Evolutionary conservation across 495 filamentous ascomycete species (phyloP).

Genomic region (Viridothelium virens): DNA sequence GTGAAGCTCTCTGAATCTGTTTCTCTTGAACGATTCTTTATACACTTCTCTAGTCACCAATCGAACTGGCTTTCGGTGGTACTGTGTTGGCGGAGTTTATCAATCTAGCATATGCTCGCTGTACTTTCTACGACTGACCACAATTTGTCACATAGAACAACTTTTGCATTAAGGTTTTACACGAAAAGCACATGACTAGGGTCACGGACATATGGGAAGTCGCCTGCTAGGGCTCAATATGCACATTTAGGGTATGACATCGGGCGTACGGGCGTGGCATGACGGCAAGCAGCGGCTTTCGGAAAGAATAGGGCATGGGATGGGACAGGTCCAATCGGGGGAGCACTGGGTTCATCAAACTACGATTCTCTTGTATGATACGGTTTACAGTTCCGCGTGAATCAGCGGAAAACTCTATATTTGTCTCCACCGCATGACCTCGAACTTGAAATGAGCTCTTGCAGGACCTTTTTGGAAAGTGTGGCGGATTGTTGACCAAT

Average conservation of each 20-base stretch:
- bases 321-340: background rate
- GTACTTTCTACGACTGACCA: background rate
- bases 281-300: background rate
- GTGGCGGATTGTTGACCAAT: too few species aligned
- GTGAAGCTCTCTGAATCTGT: background rate
- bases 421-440: background rate
- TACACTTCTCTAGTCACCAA: background rate
- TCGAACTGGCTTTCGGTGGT: background rate
- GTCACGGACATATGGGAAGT: slow-evolving; percentile 4
- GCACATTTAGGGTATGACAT: background rate
- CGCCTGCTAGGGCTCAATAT: background rate
- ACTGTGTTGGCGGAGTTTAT: background rate
- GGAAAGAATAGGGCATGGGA: background rate
- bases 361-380: slow-evolving; percentile 10
- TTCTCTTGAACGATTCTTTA: background rate
- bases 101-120: background rate
- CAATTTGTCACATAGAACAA: background rate
- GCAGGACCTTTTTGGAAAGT: background rate
- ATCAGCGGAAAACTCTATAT: slow-evolving; percentile 4
- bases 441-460: background rate
- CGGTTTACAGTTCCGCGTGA: background rate
- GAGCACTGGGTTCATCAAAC: background rate
- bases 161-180: background rate
- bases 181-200: slow-evolving; percentile 12
- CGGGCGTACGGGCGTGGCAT: slow-evolving; percentile 7